Conservation (phyloP, 148 eudicot species). For the Pouteria glomerata region DNA sequence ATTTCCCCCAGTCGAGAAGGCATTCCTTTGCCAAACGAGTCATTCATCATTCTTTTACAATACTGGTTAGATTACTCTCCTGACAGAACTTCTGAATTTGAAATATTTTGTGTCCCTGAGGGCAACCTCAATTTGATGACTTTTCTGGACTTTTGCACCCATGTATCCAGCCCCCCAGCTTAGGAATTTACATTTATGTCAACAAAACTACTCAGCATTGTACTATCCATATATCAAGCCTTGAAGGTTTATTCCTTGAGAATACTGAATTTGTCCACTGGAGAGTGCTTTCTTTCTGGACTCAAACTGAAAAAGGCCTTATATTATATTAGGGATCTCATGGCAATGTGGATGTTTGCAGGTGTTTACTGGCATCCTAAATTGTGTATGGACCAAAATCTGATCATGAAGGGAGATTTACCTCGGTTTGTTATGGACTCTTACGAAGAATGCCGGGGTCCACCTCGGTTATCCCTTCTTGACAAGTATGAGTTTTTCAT, state of each 20-base stretch:
- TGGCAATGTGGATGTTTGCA: conserved; percentile 26
- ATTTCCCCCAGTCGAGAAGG: conserved; percentile 72
- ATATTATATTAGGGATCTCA: background rate
- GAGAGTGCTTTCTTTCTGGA: background rate
- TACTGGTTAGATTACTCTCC: conserved; percentile 44
- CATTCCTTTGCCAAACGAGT: conserved; percentile 73
- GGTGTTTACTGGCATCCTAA: conserved; percentile 90
- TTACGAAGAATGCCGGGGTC: conserved; percentile 93
- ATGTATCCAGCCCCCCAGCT: background rate
- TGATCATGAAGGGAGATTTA: conserved; percentile 63
- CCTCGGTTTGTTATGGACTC: conserved; percentile 98
- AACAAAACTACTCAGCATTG: conserved; percentile 1
- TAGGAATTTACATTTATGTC: background rate
- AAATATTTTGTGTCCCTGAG: background rate
- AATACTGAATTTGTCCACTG: background rate
- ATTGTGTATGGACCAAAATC: conserved; percentile 58
- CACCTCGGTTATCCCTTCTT: conserved; percentile 89
- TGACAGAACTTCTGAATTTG: background rate
- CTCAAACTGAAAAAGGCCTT: background rate
- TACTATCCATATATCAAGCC: background rate
- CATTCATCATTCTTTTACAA: conserved; percentile 68
- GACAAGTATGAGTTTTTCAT: conserved; percentile 62
- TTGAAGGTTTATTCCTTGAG: background rate
- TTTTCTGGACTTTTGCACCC: conserved; percentile 6
- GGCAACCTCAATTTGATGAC: background rate